Evolutionary conservation across 805 yeast genomes (phyloP), one percentile per base, ranked within the genome.

Genomic region (Schwanniomyces pseudopolymorphus): DNA sequence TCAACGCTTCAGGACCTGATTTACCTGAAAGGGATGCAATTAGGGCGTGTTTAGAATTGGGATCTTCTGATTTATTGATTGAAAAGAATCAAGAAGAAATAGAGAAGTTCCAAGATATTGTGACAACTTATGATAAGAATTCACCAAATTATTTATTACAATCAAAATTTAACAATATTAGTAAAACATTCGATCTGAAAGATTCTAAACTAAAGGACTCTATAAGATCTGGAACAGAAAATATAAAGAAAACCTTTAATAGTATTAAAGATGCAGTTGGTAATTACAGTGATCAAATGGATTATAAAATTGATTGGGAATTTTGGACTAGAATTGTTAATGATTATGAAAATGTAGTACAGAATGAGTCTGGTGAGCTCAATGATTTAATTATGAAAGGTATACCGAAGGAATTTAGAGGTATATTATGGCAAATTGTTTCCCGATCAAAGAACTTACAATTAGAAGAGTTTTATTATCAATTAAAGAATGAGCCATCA

Each of bases 371-470:
- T 0, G 76, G 76, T 11, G 74, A 74, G 51, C 73, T 92, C 47
- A 77, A 83, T 39, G 60, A 66, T 33, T 82, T 86, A 38, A 79
- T 94, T 16, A 76, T 84, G 17, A 69, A 70, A 8, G 98, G 98
- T 41, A 84, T 92, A 35, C 98, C 99, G 11, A 70, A 78, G 39
- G 94, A 87, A 52, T 75, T 92, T 42, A 74, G 98, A 52, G 96
- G 97, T 2, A 83, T 91, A 53, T 79, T 92, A 17, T 92, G 99
- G 99, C 97, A 91, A 67, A 72, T 89, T 42, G 84, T 90, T 46
- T 78, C 96, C 14, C 80, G 83, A 51, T 85, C 96, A 7, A 91
- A 91, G 57, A 81, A 85, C 27, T 70, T 79, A 24, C 75, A 77
- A 42, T 64, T 83, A 43, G 85, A 80, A 50, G 88, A 83, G 50